Evolutionary conservation across 305 asterid genomes (phyloP), one percentile per base, ranked within the genome.

Genomic region (Fraxinus sp.): DNA sequence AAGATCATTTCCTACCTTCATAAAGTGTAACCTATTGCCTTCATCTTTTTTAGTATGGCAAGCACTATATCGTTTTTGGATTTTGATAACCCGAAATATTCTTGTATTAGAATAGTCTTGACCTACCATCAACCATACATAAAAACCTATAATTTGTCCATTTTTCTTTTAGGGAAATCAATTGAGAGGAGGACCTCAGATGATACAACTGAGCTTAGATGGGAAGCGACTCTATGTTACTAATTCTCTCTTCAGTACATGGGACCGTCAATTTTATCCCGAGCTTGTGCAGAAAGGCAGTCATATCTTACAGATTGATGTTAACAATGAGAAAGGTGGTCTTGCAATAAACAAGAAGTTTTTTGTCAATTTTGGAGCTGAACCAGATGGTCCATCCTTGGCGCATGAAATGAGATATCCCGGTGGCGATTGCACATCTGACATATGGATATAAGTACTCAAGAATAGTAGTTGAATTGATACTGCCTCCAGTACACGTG

Each of bases 341-440:
- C 97, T 96, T 36, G 81, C 79, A 26, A 83, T 95, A 74, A 96
- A 96, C 85, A 88, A 91, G 0, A 84, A 87, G 5, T 92, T 96
- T 87, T 91, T 93, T 4, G 97, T 96, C 79, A 98, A 96, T 86
- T 95, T 95, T 16, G 97, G 96, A 26, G 81, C 93, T 5, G 99
- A 96, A 80, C 98, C 98, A 0, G 93, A 92, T 30, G 99, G 98
- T 77, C 95, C 99, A 9, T 88, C 98, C 20, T 85, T 96, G 87
- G 98, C 98, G 0, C 98, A 96, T 72, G 99, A 96, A 68, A 96
- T 96, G 99, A 90, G 99, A 46, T 96, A 96, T 91, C 99, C 98
- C 0, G 99, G 99, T 16, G 99, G 99, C 28, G 99, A 96, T 87
- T 96, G 99, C 95, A 96, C 99, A 26, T 96, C 99, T 2, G 99